Conservation (phyloP, 139 green algal species). For the Chlamydomonas schloesseri region DNA sequence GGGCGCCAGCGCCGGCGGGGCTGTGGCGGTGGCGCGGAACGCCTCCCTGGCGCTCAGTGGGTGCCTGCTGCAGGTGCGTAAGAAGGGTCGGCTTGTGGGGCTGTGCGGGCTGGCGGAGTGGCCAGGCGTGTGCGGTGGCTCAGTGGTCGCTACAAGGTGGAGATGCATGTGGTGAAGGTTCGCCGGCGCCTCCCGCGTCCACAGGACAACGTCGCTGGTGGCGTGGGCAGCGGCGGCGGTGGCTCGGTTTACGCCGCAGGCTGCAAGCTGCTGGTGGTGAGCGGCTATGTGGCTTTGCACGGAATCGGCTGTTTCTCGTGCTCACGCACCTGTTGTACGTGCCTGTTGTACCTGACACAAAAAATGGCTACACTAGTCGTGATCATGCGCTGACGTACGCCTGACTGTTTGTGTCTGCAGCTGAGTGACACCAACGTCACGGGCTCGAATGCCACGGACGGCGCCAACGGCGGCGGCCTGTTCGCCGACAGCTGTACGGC, state of each 20-base stretch:
- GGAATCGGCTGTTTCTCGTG: too few species aligned
- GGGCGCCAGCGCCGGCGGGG: not conserved
- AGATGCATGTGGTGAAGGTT: too few species aligned
- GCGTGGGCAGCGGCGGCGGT: not conserved
- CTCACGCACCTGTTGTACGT: too few species aligned
- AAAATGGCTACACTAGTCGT: too few species aligned
- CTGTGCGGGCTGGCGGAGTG: too few species aligned
- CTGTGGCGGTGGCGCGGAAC: not conserved
- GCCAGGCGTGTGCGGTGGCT: too few species aligned
- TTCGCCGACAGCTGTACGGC: not conserved
- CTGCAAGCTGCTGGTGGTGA: constrained; percentile 14
- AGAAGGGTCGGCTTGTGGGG: too few species aligned
- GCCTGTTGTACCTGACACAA: too few species aligned
- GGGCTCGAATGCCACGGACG: not conserved
- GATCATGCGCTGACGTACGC: too few species aligned
- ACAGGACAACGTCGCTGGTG: too few species aligned
- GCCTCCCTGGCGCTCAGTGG: not conserved
- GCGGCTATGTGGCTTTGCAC: not conserved
- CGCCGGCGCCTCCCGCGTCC: too few species aligned
- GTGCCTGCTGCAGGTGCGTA: not conserved
- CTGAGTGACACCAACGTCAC: not conserved
- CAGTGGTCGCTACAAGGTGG: too few species aligned
- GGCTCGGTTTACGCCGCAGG: not conserved
- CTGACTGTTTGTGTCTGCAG: not conserved
- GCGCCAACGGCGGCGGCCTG: not conserved